These are phyloP conservation scores for Cryphonectria parasitica DNA, from an alignment of 2,329 filamentous ascomycete species.

Conservation along the genomic window DNA sequence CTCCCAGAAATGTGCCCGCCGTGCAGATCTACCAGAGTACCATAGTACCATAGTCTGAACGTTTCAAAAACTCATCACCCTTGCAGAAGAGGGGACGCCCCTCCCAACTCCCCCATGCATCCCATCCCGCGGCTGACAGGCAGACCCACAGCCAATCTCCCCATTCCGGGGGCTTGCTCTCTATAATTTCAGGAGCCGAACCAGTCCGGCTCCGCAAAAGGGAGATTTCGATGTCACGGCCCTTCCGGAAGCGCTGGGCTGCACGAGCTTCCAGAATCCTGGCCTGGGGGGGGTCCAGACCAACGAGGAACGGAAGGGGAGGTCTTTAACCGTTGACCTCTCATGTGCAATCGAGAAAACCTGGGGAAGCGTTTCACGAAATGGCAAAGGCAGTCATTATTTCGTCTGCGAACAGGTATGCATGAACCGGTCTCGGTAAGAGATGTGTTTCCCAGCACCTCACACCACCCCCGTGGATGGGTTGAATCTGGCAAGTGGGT, in stretches of 20 bases:
- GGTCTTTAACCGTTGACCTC: not conserved
- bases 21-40: conserved; percentile 3
- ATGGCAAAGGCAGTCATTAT: not conserved
- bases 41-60: not conserved
- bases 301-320: not conserved
- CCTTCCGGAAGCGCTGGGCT: not conserved
- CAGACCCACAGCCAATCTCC: conserved; percentile 12
- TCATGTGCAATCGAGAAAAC: not conserved
- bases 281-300: not conserved
- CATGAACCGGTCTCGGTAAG: not conserved
- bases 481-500: not conserved
- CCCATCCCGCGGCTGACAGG: conserved; percentile 6
- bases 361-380: conserved; percentile 4
- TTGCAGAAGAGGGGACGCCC: not conserved
- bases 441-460: not conserved
- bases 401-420: not conserved
- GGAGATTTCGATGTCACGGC: not conserved
- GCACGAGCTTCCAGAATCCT: not conserved
- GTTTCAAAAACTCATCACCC: conserved; percentile 4
- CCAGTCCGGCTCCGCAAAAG: conserved; percentile 1
- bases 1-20: not conserved
- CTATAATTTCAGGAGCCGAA: conserved; percentile 2
- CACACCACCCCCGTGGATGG: not conserved
- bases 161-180: not conserved
- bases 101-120: not conserved